Evolutionary conservation across 352 stramenopile genomes (phyloP), one percentile per base, ranked within the genome.

Genomic region (Globisporangium paroecandrum): DNA sequence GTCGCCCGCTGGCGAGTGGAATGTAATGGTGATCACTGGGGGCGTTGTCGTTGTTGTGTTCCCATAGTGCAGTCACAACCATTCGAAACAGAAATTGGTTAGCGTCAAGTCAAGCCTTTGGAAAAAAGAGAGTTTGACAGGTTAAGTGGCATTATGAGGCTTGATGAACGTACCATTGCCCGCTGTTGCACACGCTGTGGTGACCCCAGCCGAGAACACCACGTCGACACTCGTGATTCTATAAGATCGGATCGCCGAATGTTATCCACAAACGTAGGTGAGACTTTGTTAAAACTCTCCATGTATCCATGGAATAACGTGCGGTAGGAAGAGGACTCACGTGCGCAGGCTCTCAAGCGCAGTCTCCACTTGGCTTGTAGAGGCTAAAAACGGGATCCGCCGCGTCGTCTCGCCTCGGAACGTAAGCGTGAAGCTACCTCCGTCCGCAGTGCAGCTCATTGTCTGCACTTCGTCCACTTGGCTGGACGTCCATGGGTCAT

Each of bases 401-500:
- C 65, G 64, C 0, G 86, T 91, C 9, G 76, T 85, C 66, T 90
- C 81, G 27, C 84, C 89, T 1, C 87, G 82, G 59, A 97, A 98
- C 8, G 76, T 81, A 6, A 97, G 66, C 3, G 69, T 85, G 63
- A 97, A 93, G 1, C 67, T 89, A 6, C 92, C 92, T n/a, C 78
- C 80, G 2, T 78, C 75, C 1, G 88, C 89, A 8, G 71, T 67
- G 47, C 90, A 97, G 62, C 58, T 77, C 10, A 97, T 55, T 1
- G 72, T 72, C 64, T 98, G 92, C 1, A 96, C 77, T 67, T 97
- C 91, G 46, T 92, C 72, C 1, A 83, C 74, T 68, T 93, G 85
- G 10, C 72, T 78, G 1, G 75, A 71, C 0, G 88, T 97, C 77
- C 90, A 92, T 9, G 92, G 90, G 64, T 98, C 92, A 65, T 98